Conservation (phyloP, 192 early-diverging fungal species). For the Globomyces pollinis-pini region DNA sequence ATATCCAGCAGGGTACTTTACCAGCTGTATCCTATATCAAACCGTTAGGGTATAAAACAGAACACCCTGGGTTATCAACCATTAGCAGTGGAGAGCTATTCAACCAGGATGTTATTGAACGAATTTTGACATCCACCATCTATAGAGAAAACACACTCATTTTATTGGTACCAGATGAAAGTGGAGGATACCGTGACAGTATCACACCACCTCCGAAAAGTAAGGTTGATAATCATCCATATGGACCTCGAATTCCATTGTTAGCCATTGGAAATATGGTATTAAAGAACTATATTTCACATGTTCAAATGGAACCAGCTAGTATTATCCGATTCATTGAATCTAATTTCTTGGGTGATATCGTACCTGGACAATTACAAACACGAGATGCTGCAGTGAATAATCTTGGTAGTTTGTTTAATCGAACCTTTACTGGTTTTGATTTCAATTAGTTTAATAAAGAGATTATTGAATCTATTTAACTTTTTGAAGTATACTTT, state of each 20-base stretch:
- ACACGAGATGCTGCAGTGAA: constrained; percentile 15
- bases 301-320: constrained; percentile 17
- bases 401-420: constrained; percentile 12
- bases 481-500: too few species aligned
- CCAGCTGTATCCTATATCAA: too few species aligned
- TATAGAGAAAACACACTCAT: constrained; percentile 15
- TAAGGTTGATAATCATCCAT: not conserved
- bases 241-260: constrained; percentile 10
- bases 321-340: constrained; percentile 14
- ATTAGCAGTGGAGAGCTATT: constrained; percentile 17
- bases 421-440: constrained; percentile 2
- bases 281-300: constrained; percentile 20
- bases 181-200: too few species aligned
- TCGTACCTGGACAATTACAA: constrained; percentile 13
- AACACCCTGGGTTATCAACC: too few species aligned
- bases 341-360: constrained; percentile 16
- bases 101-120: constrained; percentile 3
- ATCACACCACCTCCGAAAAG: not conserved
- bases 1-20: too few species aligned
- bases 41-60: too few species aligned
- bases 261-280: constrained; percentile 4
- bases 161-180: too few species aligned
- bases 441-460: not conserved
- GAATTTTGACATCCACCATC: not conserved
- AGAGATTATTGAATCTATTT: not conserved